Evolutionary conservation across 371 early-diverging fungal species (phyloP).

Genomic region (Mucor plumbeus): DNA sequence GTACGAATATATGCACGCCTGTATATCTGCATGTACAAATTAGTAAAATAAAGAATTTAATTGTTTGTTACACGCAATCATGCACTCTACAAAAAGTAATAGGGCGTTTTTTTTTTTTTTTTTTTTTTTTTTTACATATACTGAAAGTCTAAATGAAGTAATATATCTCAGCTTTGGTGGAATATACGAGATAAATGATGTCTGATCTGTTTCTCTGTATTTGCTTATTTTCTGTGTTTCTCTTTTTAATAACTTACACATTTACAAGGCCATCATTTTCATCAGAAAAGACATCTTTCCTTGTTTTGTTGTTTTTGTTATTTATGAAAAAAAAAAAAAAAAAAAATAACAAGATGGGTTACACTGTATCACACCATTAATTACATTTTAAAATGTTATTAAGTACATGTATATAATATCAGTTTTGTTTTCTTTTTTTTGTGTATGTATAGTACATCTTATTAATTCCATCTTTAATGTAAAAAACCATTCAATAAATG

Average conservation of each 20-base stretch:
- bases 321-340: background rate
- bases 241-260: background rate
- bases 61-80: constrained; percentile 5
- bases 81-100: background rate
- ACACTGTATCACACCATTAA: constrained; percentile 8
- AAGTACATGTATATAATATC: background rate
- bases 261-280: background rate
- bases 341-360: background rate
- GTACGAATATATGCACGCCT: background rate
- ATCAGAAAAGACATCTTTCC: background rate
- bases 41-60: background rate
- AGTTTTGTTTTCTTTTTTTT: too few species aligned
- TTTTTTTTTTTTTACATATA: background rate
- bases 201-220: background rate
- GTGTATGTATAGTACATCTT: background rate
- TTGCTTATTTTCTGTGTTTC: background rate
- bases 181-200: background rate
- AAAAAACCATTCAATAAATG: too few species aligned
- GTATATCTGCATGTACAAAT: background rate
- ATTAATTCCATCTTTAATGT: background rate
- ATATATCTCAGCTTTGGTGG: constrained; percentile 1
- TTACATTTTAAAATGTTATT: constrained; percentile 1
- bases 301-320: background rate
- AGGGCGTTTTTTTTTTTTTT: background rate
- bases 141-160: constrained; percentile 2